Evolutionary conservation across 2,329 filamentous ascomycete genomes (phyloP), one percentile per base, ranked within the genome.

Genomic region (Scedosporium apiospermum): DNA sequence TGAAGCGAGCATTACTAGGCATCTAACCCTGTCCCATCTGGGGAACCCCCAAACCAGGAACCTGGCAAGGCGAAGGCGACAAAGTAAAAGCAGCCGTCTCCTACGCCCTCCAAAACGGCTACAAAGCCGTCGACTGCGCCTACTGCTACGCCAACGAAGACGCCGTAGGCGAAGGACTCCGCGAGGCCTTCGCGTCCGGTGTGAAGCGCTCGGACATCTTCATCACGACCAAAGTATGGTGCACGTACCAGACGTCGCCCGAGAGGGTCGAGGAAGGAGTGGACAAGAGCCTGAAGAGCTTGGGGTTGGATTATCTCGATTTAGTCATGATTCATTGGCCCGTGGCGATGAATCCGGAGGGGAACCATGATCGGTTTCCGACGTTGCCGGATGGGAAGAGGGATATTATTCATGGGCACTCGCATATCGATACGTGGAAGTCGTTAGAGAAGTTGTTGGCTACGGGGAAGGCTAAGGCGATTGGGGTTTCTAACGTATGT

Each of bases 191-290:
- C 69, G 80, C 78, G 27, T 77, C 84, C 4, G 90, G 90, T 26
- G 79, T 89, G 68, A 89, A 88, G 81, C 84, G 91, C 65, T 84
- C 89, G 72, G 89, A 96, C 63, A 76, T 96, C 65, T 96, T 95
- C 76, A 84, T 96, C 64, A 89, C 90, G 62, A 91, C 87, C 69
- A 96, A 96, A 81, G 82, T 93, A 44, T 96, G 91, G 89, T 88
- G 86, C 70, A 91, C 89, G 60, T 93, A 89, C 77, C 87, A 88
- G 74, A 84, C 83, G 42, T 65, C 63, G 51, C 65, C 64, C 44
- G 67, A 66, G 34, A 81, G 87, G 6, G 86, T 86, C 5, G 86
- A 89, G 74, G 77, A 88, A 69, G 86, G 82, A 42, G 80, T 95
- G 42, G 84, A 91, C 66, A 86, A 88, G 80, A 89, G 87, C 69